Conservation (phyloP, 495 filamentous ascomycete genomes). For the Penicillium pulvis region DNA sequence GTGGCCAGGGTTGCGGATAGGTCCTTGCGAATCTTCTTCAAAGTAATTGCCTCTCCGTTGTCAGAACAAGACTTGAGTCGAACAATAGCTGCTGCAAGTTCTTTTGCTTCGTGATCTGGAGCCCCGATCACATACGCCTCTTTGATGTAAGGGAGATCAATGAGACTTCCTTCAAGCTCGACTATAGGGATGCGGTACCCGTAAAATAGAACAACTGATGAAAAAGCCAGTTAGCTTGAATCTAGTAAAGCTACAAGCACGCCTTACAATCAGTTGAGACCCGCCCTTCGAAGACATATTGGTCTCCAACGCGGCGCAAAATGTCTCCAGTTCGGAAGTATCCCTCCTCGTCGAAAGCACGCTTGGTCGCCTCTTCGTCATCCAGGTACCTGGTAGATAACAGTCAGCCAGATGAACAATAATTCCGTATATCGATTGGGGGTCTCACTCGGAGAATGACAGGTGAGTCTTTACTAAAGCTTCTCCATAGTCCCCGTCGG, state of each 20-base stretch:
- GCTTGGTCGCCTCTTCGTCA: constrained; percentile 9
- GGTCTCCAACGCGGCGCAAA: constrained; percentile 5
- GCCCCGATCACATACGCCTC: constrained; percentile 8
- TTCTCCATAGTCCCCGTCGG: neutral
- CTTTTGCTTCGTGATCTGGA: constrained; percentile 2
- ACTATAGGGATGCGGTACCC: constrained; percentile 4
- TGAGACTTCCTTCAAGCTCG: constrained; percentile 5
- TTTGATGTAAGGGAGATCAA: constrained; percentile 5
- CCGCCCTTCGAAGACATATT: constrained; percentile 12
- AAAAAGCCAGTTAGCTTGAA: too few relatives aligned
- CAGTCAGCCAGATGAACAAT: neutral
- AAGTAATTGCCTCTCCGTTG: neutral
- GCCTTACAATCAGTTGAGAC: constrained; percentile 9
- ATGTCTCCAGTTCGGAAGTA: constrained; percentile 15
- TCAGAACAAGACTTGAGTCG: neutral
- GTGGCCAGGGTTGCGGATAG: neutral
- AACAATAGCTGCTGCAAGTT: constrained; percentile 5
- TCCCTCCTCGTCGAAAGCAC: constrained; percentile 12
- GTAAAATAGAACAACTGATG: neutral
- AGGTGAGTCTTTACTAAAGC: constrained; percentile 4
- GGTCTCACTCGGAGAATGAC: constrained; percentile 1
- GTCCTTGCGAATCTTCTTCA: constrained; percentile 2
- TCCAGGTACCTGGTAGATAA: constrained; percentile 10
- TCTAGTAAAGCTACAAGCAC: too few relatives aligned
- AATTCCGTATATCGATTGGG: neutral